These are phyloP conservation scores for Fusarium mangiferae DNA, from an alignment of 2,329 filamentous ascomycete species.

Conservation along the genomic window DNA sequence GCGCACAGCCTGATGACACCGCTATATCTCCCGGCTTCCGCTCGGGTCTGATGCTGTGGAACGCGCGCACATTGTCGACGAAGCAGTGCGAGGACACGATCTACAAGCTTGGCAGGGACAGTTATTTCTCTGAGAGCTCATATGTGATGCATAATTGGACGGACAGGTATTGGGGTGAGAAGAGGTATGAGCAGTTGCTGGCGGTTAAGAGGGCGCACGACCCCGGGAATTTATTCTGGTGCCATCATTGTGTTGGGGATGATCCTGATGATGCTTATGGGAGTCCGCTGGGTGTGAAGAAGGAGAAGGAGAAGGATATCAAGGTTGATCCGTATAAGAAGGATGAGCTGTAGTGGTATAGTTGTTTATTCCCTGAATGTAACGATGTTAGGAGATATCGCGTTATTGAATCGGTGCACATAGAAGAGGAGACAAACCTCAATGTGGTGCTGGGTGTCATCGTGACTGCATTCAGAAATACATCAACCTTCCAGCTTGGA, in stretches of 20 bases:
- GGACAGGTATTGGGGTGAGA: background rate
- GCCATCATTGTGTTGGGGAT: conserved; percentile 9
- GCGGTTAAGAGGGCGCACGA: conserved; percentile 5
- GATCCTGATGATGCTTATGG: background rate
- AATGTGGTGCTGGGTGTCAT: no score
- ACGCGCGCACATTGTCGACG: background rate
- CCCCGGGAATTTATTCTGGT: background rate
- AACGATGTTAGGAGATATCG: no score
- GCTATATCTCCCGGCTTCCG: conserved; percentile 1
- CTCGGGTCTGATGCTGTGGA: conserved; percentile 1
- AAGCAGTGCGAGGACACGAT: background rate
- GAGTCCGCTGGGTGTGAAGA: background rate
- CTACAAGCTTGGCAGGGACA: background rate
- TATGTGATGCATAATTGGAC: conserved; percentile 16
- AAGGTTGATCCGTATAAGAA: background rate
- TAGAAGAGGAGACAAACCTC: no score
- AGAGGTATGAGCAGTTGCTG: background rate
- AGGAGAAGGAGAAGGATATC: background rate
- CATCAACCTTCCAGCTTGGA: no score
- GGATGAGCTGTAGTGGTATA: background rate
- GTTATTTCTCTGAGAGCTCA: conserved; percentile 11
- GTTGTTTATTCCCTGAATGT: background rate
- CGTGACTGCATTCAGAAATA: no score
- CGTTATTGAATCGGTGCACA: no score
- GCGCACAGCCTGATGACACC: background rate